Base-by-base conservation (phyloP, 345 rosid species). In the Nasturtium officinale region DNA sequence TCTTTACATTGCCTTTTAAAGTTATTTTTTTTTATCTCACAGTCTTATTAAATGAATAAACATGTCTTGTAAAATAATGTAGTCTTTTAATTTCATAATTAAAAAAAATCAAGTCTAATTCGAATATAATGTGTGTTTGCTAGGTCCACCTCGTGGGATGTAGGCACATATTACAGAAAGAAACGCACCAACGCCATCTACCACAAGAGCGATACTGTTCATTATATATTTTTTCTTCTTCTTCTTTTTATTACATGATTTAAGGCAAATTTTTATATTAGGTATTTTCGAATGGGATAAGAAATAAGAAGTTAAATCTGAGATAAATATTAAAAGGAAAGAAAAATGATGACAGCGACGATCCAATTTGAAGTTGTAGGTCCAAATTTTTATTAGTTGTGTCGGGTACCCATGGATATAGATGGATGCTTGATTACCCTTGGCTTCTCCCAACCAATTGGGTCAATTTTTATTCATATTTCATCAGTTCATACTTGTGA, bases 391-490 rank as follows among this genome's bases (percentile, higher is more conserved):
- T 77, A 58, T 65, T 71, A 65, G 50, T 60, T 71, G 62, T 71
- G 80, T 77, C 76, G 76, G 72, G 71, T 76, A 76, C 54, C 70
- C 65, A 77, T 64, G 30, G 62, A 71, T 56, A 64, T 65, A 57
- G 68, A 71, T 71, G 60, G 61, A 70, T 46, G 66, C 72, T 70
- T 63, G 56, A 64, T 57, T 42, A 40, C 61, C 53, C 32, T 77
- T 65, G 76, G 62, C 80, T 52, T 51, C 72, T 77, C 76, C 67
- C 37, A 52, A 57, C 72, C 61, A 30, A 30, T 70, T 77, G 80
- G 53, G 77, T 61, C 72, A 77, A 7, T 12, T 48, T 54, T 51
- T 32, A 56, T 51, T 67, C 56, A 50, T 17, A 16, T 32, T 59
- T 29, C 37, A 40, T 21, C 57, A 17, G 20, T 61, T 42, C 16